These are phyloP conservation scores for Akanthomyces lecanii DNA, from an alignment of 2,329 filamentous ascomycete genomes.

Conservation along the genomic window DNA sequence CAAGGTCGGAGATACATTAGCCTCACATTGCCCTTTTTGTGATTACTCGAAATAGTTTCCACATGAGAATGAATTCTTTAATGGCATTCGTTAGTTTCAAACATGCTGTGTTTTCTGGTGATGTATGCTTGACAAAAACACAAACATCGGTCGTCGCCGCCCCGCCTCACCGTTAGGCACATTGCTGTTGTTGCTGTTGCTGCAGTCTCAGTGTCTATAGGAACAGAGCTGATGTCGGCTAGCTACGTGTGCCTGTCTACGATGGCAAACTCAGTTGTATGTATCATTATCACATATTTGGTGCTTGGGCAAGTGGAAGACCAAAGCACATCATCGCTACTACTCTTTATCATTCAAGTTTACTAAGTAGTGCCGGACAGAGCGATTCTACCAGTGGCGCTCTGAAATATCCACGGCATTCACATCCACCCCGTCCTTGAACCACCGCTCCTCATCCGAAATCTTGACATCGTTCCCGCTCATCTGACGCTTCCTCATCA, in stretches of 20 bases:
- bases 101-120: too few relatives aligned
- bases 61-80: too few relatives aligned
- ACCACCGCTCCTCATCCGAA: slow-evolving; percentile 61
- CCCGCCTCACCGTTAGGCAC: slow-evolving; percentile 25
- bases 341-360: too few relatives aligned
- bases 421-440: slow-evolving; percentile 64
- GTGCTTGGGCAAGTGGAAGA: too few relatives aligned
- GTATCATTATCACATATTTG: neutral
- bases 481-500: slow-evolving; percentile 73
- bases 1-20: neutral
- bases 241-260: neutral
- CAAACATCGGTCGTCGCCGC: slow-evolving; percentile 32
- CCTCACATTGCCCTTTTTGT: too few relatives aligned
- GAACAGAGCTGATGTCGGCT: too few relatives aligned
- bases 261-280: neutral
- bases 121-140: too few relatives aligned
- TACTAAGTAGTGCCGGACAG: too few relatives aligned
- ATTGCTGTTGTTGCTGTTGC: neutral
- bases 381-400: slow-evolving; percentile 55
- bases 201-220: neutral
- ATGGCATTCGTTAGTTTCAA: too few relatives aligned
- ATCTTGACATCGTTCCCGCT: slow-evolving; percentile 69
- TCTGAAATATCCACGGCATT: slow-evolving; percentile 62
- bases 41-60: too few relatives aligned
- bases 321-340: too few relatives aligned